Percentiles rank a stretch among this genome's conserved stretches.
Evolutionary conservation across 139 green algal species (phyloP).

Genomic region (Chlamydomonas sp.): DNA sequence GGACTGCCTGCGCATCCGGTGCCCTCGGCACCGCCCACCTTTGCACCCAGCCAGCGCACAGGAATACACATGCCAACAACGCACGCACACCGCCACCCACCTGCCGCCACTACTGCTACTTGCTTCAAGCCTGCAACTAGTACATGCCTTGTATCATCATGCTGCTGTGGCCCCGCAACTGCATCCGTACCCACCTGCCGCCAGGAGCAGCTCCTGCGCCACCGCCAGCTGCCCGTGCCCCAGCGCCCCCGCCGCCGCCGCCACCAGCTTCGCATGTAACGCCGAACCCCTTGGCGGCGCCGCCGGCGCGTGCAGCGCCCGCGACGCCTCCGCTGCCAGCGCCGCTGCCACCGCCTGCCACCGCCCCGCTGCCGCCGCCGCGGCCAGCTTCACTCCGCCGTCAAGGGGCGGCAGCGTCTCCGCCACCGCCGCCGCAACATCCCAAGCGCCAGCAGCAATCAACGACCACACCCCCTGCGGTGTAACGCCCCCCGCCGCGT

Average conservation of each 20-base stretch:
- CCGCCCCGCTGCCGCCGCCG: constrained; percentile 40
- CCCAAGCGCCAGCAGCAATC: constrained; percentile 30
- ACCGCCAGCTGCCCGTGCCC: constrained; percentile 42
- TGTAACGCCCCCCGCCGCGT: constrained; percentile 6
- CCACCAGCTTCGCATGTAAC: constrained; percentile 56
- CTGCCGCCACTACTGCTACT: too few species aligned
- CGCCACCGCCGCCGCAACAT: constrained; percentile 50
- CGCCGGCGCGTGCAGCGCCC: constrained; percentile 38
- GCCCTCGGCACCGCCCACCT: too few species aligned
- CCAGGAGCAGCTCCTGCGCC: constrained; percentile 15
- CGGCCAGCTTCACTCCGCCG: constrained; percentile 35
- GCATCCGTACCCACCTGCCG: constrained; percentile 9
- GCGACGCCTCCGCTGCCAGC: constrained; percentile 41
- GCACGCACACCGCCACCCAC: too few species aligned
- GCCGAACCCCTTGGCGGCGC: constrained; percentile 43
- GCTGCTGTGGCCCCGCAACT: too few species aligned
- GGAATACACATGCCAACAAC: too few species aligned
- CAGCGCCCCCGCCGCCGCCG: constrained; percentile 50
- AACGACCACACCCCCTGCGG: constrained; percentile 29
- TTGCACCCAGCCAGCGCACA: too few species aligned
- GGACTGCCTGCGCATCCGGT: too few species aligned
- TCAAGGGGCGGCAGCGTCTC: constrained; percentile 43
- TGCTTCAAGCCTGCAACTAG: too few species aligned
- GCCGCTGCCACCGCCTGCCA: constrained; percentile 14
- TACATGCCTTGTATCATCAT: too few species aligned